Evolutionary conservation across 352 stramenopile genomes (phyloP), one percentile per base, ranked within the genome.

Genomic region (Phytophthora foliorum): DNA sequence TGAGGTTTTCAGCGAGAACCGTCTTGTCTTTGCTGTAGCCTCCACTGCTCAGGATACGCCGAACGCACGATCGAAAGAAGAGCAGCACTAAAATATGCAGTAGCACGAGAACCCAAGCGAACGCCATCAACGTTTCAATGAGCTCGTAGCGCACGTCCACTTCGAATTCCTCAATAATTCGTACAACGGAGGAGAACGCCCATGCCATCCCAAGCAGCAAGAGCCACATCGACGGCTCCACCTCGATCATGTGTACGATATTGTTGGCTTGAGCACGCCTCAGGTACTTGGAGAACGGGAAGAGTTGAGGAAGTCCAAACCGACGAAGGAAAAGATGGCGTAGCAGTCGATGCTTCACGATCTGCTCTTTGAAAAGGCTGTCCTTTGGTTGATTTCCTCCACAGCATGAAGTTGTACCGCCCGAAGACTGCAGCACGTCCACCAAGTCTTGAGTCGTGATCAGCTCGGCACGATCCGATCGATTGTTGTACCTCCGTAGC

Each of bases 231-330:
- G 80, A 86, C 21, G 88, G 74, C 45, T 91, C 62, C 2, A 93
- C 83, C 39, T 93, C 83, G 46, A 93, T 88, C 72, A 90, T 83
- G 69, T 93, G 78, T 9, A 76, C 81, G 57, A 93, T 90, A 57
- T 89, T 82, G 65, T 86, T 90, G 48, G 84, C 80, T 45, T 92
- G 83, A 2, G 82, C 78, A 29, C 88, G 80, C 6, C 81, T 67
- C 2, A 93, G 48, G 57, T 93, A 93, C 61, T 93, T 93, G 60
- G 78, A 77, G 50, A 90, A 92, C 2, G 81, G 78, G 34, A 84
- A 84, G 6, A 88, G 66, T 42, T 87, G 65, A 10, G 81, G 81
- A 7, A 89, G 72, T 13, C 67, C 69, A 38, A 84, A 82, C 2
- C 51, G 68, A 22, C 53, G 50, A 19, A 86, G 58, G 19, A 88